Evolutionary conservation across 768 basidiomycete species (phyloP), one percentile per base, ranked within the genome.

Genomic region (Boletus subcaerulescens): DNA sequence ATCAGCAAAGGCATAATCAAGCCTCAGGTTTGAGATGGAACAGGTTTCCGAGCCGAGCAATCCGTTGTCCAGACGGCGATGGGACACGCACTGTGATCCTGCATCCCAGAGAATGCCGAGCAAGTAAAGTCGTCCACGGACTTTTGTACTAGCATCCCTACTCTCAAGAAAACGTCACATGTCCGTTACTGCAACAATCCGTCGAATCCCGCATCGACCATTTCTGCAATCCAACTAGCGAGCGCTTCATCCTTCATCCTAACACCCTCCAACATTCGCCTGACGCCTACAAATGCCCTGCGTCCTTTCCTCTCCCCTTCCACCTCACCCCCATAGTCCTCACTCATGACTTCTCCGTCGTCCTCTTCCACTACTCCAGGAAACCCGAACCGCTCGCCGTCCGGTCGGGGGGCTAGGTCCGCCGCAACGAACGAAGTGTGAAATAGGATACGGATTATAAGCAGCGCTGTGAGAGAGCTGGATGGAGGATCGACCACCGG

Each of bases 341-440:
- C 69, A 12, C 42, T 52, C 18, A 65, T 53, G n/a, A 83, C 81
- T 51, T 80, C 78, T 17, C 87, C 90, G n/a, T 84, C 87, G n/a
- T 80, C 78, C 20, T 89, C 90, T 57, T 91, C 88, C 36, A 91
- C 74, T 20, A 91, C 50, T 0, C 88, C 92, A 6, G 94, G 94
- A 69, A 96, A 91, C 0, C 93, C 93, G 69, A 94, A 96, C 59
- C 91, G 89, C 54, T 95, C 91, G 20, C 81, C 87, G 64, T 91
- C 87, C 3, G 78, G 85, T 26, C 89, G 79, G 32, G 89, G 89
- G 5, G 80, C 80, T 3, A 75, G 68, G 59, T 90, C 89, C 14
- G 56, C 52, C 7, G 87, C 82, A 18, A 86, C 85, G 63, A 92
- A 91, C 2, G 93, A 83, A 5, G 84, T 81, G 43, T 90, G 80